A percentile compares a stretch with the other conserved stretches of the same genome.
phyloP scores from a whole-genome alignment of 2,329 filamentous ascomycete species.

The Xylariaceae sp. region DNA sequence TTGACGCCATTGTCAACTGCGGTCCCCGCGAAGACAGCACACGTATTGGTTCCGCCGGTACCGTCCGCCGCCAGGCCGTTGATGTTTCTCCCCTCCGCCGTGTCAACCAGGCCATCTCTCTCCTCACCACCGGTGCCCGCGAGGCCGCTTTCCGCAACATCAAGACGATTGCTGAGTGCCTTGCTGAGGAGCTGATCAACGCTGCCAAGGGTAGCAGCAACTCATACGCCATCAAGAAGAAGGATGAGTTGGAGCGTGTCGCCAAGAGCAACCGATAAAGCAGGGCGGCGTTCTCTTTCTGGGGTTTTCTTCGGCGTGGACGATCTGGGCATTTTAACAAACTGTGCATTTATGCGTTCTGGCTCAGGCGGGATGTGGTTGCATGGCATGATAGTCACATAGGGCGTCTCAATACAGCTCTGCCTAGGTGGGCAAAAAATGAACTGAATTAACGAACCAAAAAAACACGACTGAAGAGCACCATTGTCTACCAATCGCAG shows the following conservation, averaged over 20 bases:
- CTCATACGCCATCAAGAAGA: constrained; percentile 99
- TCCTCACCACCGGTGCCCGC: constrained; percentile 97
- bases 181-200: constrained; percentile 99
- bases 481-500: constrained; percentile 9
- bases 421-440: constrained; percentile 33
- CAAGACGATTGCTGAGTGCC: constrained; percentile 99
- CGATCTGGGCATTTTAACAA: constrained; percentile 34
- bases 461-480: constrained; percentile 10
- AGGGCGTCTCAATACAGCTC: constrained; percentile 38
- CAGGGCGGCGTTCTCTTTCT: constrained; percentile 30
- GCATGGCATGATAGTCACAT: constrained; percentile 41
- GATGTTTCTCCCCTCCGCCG: constrained; percentile 99
- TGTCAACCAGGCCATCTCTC: constrained; percentile 99
- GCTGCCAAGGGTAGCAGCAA: constrained; percentile 99
- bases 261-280: constrained; percentile 99
- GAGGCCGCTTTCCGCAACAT: constrained; percentile 99
- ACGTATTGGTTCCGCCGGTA: constrained; percentile 98
- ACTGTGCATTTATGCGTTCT: constrained; percentile 42
- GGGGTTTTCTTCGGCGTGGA: constrained; percentile 39
- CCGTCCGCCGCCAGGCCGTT: constrained; percentile 99
- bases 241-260: constrained; percentile 99
- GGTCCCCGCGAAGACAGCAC: constrained; percentile 99
- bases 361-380: constrained; percentile 40
- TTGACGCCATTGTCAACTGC: constrained; percentile 99
- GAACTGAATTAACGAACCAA: constrained; percentile 32